Evolutionary conservation across 345 rosid species (phyloP), one percentile per base, ranked within the genome.

Genomic region (Pugionium dolabratum): DNA sequence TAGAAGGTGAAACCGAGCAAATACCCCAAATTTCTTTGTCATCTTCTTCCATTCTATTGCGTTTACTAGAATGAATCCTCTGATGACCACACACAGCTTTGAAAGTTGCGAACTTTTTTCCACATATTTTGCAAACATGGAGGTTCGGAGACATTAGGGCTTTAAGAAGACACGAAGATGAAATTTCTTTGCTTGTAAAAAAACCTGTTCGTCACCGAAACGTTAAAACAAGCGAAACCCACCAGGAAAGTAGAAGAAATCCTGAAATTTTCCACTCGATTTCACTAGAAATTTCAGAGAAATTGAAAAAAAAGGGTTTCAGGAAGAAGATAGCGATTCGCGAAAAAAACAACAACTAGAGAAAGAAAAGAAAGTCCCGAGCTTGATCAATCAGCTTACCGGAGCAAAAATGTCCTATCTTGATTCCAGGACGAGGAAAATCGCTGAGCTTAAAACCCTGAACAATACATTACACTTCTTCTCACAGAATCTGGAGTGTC

Each of bases 371-470:
- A 11, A 34, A 61, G 7, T 46, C 32, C 9, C 37, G 18, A 18
- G 18, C 25, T 46, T 46, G 57, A 47, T 18, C 18, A 34, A 34
- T 43, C 8, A 52, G 61, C 61, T 69, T 69, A 70, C 68, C 56
- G 1, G 69, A 54, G 26, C 3, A 62, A 70, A 52, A 46, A 34
- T 34, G 36, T 31, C 45, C 28, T 40, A 40, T 50, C 44, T 69
- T 59, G 9, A n/a, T 7, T 42, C 33, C 59, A 28, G 26, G 32
- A 53, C 5, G 5, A 18, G 18, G 18, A 18, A 18, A 69, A 33
- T 25, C 44, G 9, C 7, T 5, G 43, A 54, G 33, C 34, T 41
- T 51, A 11, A 7, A 64, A 40, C 59, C 49, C 40, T 51, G 40
- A 42, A 25, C 26, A 41, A 40, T 11, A 40, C 31, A 11, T 2